phyloP scores from a whole-genome alignment of 176 grass and related monocot genomes.

The Hsuehochloa calcarea region DNA sequence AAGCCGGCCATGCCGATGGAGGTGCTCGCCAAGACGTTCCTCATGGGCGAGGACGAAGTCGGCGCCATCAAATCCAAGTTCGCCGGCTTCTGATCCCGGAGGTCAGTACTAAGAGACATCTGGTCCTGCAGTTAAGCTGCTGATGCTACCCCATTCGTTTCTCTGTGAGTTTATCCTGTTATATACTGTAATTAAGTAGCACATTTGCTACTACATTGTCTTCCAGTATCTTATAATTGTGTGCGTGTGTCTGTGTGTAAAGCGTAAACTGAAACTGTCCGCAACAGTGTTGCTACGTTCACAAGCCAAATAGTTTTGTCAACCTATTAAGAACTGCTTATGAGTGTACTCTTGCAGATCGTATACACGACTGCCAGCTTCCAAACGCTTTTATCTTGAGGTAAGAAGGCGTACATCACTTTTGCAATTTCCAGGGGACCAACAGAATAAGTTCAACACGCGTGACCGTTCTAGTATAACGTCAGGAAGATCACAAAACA shows the following conservation, averaged over 20 bases:
- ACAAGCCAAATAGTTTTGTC: background rate
- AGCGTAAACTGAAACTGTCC: background rate
- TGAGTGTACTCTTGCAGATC: background rate
- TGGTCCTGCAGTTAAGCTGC: background rate
- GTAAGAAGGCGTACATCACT: background rate
- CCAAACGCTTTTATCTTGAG: background rate
- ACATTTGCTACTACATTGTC: background rate
- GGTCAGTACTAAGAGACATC: background rate
- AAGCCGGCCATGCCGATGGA: constrained; percentile 52
- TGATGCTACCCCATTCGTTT: background rate
- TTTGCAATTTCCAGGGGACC: background rate
- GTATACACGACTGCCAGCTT: background rate
- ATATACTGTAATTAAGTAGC: background rate
- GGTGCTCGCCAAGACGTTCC: constrained; percentile 65
- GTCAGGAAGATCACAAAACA: background rate
- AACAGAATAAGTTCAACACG: background rate
- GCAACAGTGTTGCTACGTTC: background rate
- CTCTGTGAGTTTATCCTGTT: background rate
- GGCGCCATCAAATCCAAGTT: constrained; percentile 44
- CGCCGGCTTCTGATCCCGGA: constrained; percentile 25
- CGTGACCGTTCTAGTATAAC: background rate
- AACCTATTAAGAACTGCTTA: background rate
- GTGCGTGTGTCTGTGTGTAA: background rate
- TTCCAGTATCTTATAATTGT: background rate
- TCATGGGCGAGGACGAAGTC: constrained; percentile 40